Percentiles rank a stretch among this genome's conserved stretches.
Conservation (phyloP, 352 stramenopile genomes). For the Peronospora destructor region DNA sequence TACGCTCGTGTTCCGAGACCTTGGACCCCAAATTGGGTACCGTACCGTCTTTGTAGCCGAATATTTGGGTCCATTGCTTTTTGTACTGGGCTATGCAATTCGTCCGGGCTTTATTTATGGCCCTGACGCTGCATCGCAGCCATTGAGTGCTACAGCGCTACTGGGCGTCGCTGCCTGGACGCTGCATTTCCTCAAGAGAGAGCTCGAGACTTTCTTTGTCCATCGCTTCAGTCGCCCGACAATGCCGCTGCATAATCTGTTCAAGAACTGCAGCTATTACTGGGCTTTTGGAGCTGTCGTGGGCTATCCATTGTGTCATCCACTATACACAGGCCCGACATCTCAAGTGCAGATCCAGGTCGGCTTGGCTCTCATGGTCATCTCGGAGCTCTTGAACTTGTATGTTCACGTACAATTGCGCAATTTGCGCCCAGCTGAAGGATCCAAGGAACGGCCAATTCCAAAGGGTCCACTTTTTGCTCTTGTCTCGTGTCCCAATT, state of each 20-base stretch:
- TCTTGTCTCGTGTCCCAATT: slow-evolving; percentile 88
- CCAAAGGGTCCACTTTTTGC: slow-evolving; percentile 70
- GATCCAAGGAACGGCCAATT: slow-evolving; percentile 62
- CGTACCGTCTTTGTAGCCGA: slow-evolving; percentile 83
- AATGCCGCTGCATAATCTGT: slow-evolving; percentile 85
- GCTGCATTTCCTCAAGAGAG: slow-evolving; percentile 81
- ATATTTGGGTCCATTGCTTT: slow-evolving; percentile 80
- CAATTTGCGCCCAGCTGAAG: slow-evolving; percentile 68
- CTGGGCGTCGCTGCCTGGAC: slow-evolving; percentile 63
- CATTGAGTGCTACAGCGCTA: slow-evolving; percentile 38
- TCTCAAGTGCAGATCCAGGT: slow-evolving; percentile 49
- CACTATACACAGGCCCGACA: slow-evolving; percentile 45
- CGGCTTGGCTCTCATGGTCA: slow-evolving; percentile 48
- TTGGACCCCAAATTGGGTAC: slow-evolving; percentile 85
- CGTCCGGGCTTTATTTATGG: slow-evolving; percentile 74
- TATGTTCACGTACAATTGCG: slow-evolving; percentile 81
- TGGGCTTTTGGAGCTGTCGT: slow-evolving; percentile 79
- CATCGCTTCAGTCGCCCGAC: slow-evolving; percentile 83
- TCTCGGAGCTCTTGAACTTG: slow-evolving; percentile 82
- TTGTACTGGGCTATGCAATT: slow-evolving; percentile 72
- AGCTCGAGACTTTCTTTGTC: slow-evolving; percentile 86
- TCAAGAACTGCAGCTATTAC: slow-evolving; percentile 90
- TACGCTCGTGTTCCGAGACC: slow-evolving; percentile 68
- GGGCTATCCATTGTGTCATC: slow-evolving; percentile 80
- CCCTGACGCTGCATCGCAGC: slow-evolving; percentile 27